Evolutionary conservation across 179 eudicot species (phyloP), one percentile per base, ranked within the genome.

Genomic region (Drosera spatulata): DNA sequence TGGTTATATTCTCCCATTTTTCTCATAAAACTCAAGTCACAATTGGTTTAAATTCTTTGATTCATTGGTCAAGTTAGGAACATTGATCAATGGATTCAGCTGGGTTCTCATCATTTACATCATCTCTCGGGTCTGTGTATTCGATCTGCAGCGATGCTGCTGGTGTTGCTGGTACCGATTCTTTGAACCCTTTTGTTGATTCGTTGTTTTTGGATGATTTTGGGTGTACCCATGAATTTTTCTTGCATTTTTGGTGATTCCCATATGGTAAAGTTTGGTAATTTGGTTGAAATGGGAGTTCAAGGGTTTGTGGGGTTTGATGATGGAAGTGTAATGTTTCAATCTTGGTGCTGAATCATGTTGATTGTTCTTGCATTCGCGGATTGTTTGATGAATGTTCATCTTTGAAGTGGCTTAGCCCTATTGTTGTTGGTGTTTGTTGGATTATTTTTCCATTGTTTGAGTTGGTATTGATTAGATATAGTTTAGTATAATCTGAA

Each of bases 111-210:
- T 0, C 33, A 22, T 22, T 22, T 22, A 0, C 33, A 22, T 22
- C 33, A 22, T 22, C 33, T 22, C 33, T 22, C 33, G 33, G 33
- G 33, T 74, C 82, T 37, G 68, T 71, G 50, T 77, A 68, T 53
- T 75, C 86, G 48, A 14, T 77, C 61, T 73, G 61, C 66, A 79
- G 87, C 55, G 69, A 77, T 40, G 85, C 76, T 46, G 81, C 87
- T 75, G 91, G 87, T 62, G 60, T 82, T 75, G 73, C 83, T 47
- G 91, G 91, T 85, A 65, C 13, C 6, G 15, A 38, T 67, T 38
- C 60, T 58, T 6, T 10, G 10, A 45, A 6, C 10, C 49, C 10
- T 6, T 45, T 45, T 1, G 8, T 10, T 6, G 10, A 45, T 6
- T 6, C 49, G 10, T 6, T 6, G 10, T 6, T 45, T 45, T 45